Evolutionary conservation across 371 early-diverging fungal species (phyloP), one percentile per base, ranked within the genome.

Genomic region (Lichtheimia ramosa): DNA sequence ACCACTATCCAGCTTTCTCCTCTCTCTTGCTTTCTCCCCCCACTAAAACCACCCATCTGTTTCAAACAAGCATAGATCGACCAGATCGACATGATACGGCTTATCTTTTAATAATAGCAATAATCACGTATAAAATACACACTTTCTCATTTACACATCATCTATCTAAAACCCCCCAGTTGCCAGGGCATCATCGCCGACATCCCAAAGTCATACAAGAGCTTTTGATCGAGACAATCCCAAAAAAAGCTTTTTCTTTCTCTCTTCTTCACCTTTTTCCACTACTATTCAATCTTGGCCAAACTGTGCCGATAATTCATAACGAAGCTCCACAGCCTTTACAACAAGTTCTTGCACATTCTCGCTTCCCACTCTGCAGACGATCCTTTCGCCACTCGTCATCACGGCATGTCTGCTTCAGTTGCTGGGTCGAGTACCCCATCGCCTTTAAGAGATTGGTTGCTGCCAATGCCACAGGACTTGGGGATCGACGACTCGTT

Each of bases 401-500:
- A 46, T 46, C 46, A 46, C 46, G 21, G 39, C 52, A 59, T 59
- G 59, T 59, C 59, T 51, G 52, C 59, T 41, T 51, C 59, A 20
- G 24, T 59, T 25, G 58, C 58, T 40, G 58, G 51, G 21, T 40
- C 58, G 43, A 59, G 59, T 41, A 18, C 16, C 27, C 42, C 62
- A 16, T n/a, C 41, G 16, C 62, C n/a, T 12, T 13, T 34, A n/a
- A 48, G 56, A 18, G 62, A 61, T 50, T 61, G 62, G 62, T 20
- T 61, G 18, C 40, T 61, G 48, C 62, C 62, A 8, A 34, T 61
- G 25, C 62, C 62, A 41, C 28, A 23, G 14, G 62, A 54, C 34
- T 18, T 61, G n/a, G 55, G 41, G 13, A 49, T 43, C 39, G 51
- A 73, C 62, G 62, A 70, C 46, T 63, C 74, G 3, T 79, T 74